Evolutionary conservation across 1,284 basidiomycete species (phyloP).

Genomic region (Cutaneotrichosporon sp.): DNA sequence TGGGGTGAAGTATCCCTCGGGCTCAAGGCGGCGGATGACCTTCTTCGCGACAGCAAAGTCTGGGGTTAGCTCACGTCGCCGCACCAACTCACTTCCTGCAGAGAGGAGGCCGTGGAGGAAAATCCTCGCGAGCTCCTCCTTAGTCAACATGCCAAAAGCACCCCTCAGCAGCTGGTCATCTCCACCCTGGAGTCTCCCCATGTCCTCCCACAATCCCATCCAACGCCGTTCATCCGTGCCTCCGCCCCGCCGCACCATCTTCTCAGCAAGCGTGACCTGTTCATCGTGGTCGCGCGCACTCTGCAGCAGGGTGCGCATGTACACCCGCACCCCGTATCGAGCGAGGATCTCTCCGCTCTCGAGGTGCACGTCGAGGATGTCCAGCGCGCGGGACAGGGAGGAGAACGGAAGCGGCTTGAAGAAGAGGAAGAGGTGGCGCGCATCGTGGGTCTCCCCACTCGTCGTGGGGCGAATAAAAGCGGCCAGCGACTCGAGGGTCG

Average conservation of each 20-base stretch:
- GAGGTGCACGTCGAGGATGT: slow-evolving; percentile 87
- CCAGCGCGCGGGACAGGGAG: slow-evolving; percentile 72
- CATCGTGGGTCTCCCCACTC: slow-evolving; percentile 54
- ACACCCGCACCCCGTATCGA: slow-evolving; percentile 74
- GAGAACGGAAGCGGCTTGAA: slow-evolving; percentile 68
- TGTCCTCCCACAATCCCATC: slow-evolving; percentile 79
- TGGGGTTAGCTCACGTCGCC: slow-evolving; percentile 42
- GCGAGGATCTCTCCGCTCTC: slow-evolving; percentile 84
- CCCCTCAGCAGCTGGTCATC: slow-evolving; percentile 58
- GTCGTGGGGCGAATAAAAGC: slow-evolving; percentile 71
- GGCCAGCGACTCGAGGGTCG: slow-evolving; percentile 71
- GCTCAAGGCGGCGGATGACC: slow-evolving; percentile 58
- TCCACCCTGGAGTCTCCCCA: slow-evolving; percentile 68
- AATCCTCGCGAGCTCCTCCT: slow-evolving; percentile 66
- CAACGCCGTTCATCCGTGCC: slow-evolving; percentile 63
- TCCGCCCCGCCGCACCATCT: slow-evolving; percentile 67
- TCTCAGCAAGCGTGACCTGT: slow-evolving; percentile 78
- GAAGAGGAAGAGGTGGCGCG: slow-evolving; percentile 73
- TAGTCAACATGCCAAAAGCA: slow-evolving; percentile 70
- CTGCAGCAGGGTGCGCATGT: slow-evolving; percentile 77
- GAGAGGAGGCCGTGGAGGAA: slow-evolving; percentile 78
- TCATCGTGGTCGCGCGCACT: slow-evolving; percentile 61
- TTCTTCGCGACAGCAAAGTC: slow-evolving; percentile 71
- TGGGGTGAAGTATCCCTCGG: slow-evolving; percentile 55
- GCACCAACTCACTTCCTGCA: slow-evolving; percentile 67